A percentile compares a stretch with the other conserved stretches of the same genome.
phyloP scores from a whole-genome alignment of 495 filamentous ascomycete species.

The Viridothelium virens region DNA sequence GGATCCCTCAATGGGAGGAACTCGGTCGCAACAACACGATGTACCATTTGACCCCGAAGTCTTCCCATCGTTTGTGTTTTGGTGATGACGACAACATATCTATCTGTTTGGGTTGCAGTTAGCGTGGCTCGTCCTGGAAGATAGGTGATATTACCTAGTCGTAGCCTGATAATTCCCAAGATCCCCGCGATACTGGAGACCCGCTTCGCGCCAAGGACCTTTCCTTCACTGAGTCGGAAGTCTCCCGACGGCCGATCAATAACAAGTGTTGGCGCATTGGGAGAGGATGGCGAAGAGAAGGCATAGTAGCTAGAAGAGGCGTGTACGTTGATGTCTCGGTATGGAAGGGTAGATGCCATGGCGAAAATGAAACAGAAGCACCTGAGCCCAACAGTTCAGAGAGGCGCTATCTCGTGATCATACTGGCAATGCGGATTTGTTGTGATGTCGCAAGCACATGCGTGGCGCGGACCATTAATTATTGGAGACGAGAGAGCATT shows the following conservation, averaged over 20 bases:
- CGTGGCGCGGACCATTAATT: not conserved
- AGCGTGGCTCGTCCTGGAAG: conserved; percentile 16
- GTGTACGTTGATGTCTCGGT: conserved; percentile 93
- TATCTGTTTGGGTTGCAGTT: conserved; percentile 52
- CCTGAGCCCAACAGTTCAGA: not conserved
- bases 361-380: conserved; percentile 19
- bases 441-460: not conserved
- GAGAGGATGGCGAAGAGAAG: conserved; percentile 91
- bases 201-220: conserved; percentile 64
- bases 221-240: conserved; percentile 70
- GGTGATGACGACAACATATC: conserved; percentile 93
- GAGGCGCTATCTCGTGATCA: not conserved
- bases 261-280: conserved; percentile 74
- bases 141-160: conserved; percentile 57
- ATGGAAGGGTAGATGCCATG: conserved; percentile 66
- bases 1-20: conserved; percentile 91
- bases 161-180: conserved; percentile 79
- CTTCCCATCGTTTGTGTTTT: conserved; percentile 87
- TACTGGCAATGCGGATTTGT: conserved; percentile 7
- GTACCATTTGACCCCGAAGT: conserved; percentile 85
- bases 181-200: conserved; percentile 93
- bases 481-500: not conserved
- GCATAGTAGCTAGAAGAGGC: conserved; percentile 86
- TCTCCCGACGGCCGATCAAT: conserved; percentile 92
- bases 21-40: conserved; percentile 84